A percentile compares a stretch with the other conserved stretches of the same genome.
Conservation (phyloP, 805 yeast species). For the Barnettozyma pratensis region DNA sequence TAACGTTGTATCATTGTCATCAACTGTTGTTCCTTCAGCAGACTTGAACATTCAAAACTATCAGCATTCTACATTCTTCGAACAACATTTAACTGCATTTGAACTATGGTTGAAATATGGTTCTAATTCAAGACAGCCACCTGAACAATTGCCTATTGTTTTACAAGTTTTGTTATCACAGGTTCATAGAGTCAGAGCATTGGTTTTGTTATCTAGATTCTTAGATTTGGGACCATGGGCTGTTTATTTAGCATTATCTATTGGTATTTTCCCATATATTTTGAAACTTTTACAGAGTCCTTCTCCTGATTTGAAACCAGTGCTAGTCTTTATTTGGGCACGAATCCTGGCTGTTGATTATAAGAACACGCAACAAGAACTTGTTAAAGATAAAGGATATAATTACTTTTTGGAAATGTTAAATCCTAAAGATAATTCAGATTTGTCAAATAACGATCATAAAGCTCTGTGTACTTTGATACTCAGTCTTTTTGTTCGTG, state of each 20-base stretch:
- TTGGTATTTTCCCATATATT: constrained; percentile 95
- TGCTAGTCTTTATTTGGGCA: constrained; percentile 95
- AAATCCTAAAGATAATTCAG: constrained; percentile 35
- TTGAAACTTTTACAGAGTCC: constrained; percentile 87
- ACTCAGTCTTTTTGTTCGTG: constrained; percentile 76
- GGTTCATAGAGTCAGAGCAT: constrained; percentile 86
- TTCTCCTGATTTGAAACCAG: constrained; percentile 92
- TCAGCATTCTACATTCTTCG: constrained; percentile 91
- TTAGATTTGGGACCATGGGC: constrained; percentile 98
- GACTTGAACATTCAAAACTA: constrained; percentile 41
- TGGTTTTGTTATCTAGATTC: constrained; percentile 77
- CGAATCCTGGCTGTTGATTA: constrained; percentile 95
- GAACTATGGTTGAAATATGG: constrained; percentile 95
- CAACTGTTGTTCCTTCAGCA: constrained; percentile 12
- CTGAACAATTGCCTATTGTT: constrained; percentile 92
- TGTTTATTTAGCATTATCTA: constrained; percentile 83
- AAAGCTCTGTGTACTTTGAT: constrained; percentile 95
- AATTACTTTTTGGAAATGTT: constrained; percentile 81
- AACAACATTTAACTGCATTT: constrained; percentile 93
- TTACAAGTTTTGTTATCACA: constrained; percentile 90
- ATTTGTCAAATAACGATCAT: constrained; percentile 50
- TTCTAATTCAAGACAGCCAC: constrained; percentile 72
- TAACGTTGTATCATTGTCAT: not conserved
- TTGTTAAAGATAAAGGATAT: constrained; percentile 86
- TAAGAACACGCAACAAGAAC: constrained; percentile 83